These are phyloP conservation scores for Phytopythium aichiense DNA, from an alignment of 352 stramenopile species.

Conservation along the genomic window DNA sequence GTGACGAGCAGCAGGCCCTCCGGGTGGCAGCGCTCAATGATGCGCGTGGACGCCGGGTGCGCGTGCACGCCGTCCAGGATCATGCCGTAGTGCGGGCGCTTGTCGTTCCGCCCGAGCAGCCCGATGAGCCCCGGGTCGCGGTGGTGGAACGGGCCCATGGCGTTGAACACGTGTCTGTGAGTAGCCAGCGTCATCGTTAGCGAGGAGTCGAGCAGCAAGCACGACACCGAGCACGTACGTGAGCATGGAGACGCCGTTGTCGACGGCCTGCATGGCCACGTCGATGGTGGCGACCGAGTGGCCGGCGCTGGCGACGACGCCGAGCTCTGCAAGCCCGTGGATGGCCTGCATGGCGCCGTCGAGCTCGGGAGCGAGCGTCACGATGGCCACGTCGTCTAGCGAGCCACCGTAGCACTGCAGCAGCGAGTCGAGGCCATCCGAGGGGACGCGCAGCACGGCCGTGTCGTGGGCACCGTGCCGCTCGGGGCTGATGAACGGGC, in stretches of 20 bases:
- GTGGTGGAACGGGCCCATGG: conserved; percentile 91
- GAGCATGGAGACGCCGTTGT: conserved; percentile 71
- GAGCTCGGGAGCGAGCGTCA: conserved; percentile 88
- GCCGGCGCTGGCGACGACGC: conserved; percentile 62
- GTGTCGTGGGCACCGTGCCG: conserved; percentile 81
- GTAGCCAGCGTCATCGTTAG: too few species aligned
- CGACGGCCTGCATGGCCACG: conserved; percentile 60
- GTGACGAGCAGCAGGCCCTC: conserved; percentile 79
- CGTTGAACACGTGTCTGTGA: conserved; percentile 86
- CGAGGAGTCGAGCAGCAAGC: too few species aligned
- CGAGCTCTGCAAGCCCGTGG: conserved; percentile 26
- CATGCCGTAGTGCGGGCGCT: conserved; percentile 70
- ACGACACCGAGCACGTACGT: conserved; percentile 34
- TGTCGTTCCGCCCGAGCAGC: conserved; percentile 49
- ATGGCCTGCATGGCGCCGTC: conserved; percentile 58
- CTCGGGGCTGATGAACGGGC: conserved; percentile 82
- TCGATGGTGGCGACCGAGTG: conserved; percentile 75
- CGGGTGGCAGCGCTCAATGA: conserved; percentile 80
- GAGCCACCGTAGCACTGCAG: conserved; percentile 48
- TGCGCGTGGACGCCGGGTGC: conserved; percentile 69
- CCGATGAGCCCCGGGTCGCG: conserved; percentile 87
- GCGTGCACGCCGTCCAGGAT: conserved; percentile 89
- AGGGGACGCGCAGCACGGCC: conserved; percentile 40
- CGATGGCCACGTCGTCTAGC: conserved; percentile 59
- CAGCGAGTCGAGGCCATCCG: conserved; percentile 39